Conservation (phyloP, 306 rosid genomes). For the Bauhinia variegata region DNA sequence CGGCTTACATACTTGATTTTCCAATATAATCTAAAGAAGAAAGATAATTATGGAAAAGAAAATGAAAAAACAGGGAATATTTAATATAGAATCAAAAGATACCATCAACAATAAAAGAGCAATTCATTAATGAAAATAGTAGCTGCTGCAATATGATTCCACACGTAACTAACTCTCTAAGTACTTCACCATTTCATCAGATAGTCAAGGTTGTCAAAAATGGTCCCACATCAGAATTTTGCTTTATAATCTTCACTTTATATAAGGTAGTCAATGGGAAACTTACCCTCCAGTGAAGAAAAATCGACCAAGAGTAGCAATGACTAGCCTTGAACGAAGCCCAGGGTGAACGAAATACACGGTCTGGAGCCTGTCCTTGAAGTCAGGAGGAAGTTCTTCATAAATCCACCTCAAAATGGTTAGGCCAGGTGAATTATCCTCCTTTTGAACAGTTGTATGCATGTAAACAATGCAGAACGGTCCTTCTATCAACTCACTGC, state of each 20-base stretch:
- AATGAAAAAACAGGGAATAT: neutral
- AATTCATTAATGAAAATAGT: neutral
- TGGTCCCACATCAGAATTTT: neutral
- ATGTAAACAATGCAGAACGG: slow-evolving; percentile 83
- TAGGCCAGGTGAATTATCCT: slow-evolving; percentile 90
- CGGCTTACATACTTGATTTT: slow-evolving; percentile 88
- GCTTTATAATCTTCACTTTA: neutral
- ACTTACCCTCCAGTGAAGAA: slow-evolving; percentile 92
- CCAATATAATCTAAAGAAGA: slow-evolving; percentile 75
- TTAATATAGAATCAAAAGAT: neutral
- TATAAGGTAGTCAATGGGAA: slow-evolving; percentile 20
- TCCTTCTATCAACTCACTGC: slow-evolving; percentile 76
- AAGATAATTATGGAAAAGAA: slow-evolving; percentile 6
- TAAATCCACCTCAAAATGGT: slow-evolving; percentile 96
- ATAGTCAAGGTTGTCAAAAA: slow-evolving; percentile 12
- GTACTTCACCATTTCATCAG: slow-evolving; percentile 8
- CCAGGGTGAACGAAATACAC: slow-evolving; percentile 91
- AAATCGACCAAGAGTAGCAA: slow-evolving; percentile 85
- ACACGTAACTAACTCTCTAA: neutral
- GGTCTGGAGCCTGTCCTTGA: slow-evolving; percentile 82
- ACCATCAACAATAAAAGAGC: neutral
- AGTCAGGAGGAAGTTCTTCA: slow-evolving; percentile 75
- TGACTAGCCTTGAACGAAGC: slow-evolving; percentile 78
- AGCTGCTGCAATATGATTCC: neutral
- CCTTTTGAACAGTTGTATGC: slow-evolving; percentile 80